Percentiles rank a stretch among this genome's conserved stretches.
phyloP scores from a whole-genome alignment of 306 rosid genomes.

The Dalbergia oliveri region DNA sequence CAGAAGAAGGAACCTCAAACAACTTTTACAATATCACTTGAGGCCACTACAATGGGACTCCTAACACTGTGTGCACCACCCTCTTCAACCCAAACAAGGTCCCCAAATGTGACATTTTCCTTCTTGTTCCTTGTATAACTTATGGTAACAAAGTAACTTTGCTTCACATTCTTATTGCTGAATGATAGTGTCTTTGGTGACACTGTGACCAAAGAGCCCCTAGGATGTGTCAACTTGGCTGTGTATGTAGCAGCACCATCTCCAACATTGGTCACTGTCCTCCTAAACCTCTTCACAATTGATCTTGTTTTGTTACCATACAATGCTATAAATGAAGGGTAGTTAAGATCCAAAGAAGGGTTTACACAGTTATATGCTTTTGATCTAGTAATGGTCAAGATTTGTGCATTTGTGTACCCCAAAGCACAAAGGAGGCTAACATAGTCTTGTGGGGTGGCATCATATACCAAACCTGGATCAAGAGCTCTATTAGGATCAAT shows the following conservation, averaged over 20 bases:
- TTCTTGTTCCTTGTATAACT: constrained; percentile 18
- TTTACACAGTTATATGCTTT: constrained; percentile 46
- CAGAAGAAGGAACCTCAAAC: constrained; percentile 4
- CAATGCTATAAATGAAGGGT: constrained; percentile 61
- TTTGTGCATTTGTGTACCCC: constrained; percentile 51
- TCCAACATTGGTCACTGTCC: constrained; percentile 65
- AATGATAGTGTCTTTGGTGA: constrained; percentile 50
- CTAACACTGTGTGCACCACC: constrained; percentile 45
- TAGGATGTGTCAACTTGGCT: constrained; percentile 49
- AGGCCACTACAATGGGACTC: constrained; percentile 56
- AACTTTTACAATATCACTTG: constrained; percentile 15
- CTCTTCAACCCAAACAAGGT: constrained; percentile 52
- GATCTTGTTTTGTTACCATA: constrained; percentile 32
- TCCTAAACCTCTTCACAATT: constrained; percentile 37
- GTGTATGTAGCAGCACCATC: constrained; percentile 54
- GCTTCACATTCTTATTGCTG: constrained; percentile 52
- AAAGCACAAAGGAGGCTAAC: constrained; percentile 56
- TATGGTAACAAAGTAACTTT: constrained; percentile 47
- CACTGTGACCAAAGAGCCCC: constrained; percentile 52
- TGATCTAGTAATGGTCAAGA: constrained; percentile 58
- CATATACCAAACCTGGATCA: constrained; percentile 63
- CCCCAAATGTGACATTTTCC: constrained; percentile 38
- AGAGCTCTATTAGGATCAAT: constrained; percentile 65
- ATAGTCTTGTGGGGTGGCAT: constrained; percentile 66
- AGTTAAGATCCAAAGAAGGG: constrained; percentile 57